Base-by-base conservation (phyloP, 129 eudicot species). In the Centrapalus pauciflorus region DNA sequence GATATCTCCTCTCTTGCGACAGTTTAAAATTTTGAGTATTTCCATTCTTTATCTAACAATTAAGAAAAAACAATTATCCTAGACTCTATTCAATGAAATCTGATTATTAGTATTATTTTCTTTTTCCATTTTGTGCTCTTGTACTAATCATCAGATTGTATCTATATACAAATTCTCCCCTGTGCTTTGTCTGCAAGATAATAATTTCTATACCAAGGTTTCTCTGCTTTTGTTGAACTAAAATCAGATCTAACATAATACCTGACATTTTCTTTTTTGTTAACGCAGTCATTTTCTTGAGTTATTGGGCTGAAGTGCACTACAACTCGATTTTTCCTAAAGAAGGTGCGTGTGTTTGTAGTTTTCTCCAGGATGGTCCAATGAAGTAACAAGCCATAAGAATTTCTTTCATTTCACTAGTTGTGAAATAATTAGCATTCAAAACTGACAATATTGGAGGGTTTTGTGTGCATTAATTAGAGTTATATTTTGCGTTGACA, bases 301-400 rank as follows among this genome's bases (percentile, higher is more conserved):
- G 88, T 56, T 83, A 75, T 61, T 83, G 84, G 88, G 84, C 84
- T 20, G 84, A 83, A 71, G 84, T 82, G 29, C 84, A 82, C 71
- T 82, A 80, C 81, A 84, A 84, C 79, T 77, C 89, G 4, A 77
- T 84, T 67, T 74, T 77, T 74, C 85, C 59, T 48, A 21, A 71
- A 56, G 84, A 77, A 74, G 86, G 86, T 84, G 19, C 7, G 54
- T 17, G 58, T 34, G 24, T 25, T 27, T 38, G n/a, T 40, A 40
- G 17, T 40, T 13, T 11, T 6, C n/a, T n/a, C n/a, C n/a, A n/a
- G n/a, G n/a, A n/a, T n/a, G n/a, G n/a, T n/a, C n/a, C n/a, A n/a
- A n/a, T n/a, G n/a, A n/a, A n/a, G n/a, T n/a, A n/a, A n/a, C n/a
- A n/a, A n/a, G n/a, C n/a, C n/a, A n/a, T n/a, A 29, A 1, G 2